Conservation (phyloP, 805 yeast species). For the Saturnispora halmiae region DNA sequence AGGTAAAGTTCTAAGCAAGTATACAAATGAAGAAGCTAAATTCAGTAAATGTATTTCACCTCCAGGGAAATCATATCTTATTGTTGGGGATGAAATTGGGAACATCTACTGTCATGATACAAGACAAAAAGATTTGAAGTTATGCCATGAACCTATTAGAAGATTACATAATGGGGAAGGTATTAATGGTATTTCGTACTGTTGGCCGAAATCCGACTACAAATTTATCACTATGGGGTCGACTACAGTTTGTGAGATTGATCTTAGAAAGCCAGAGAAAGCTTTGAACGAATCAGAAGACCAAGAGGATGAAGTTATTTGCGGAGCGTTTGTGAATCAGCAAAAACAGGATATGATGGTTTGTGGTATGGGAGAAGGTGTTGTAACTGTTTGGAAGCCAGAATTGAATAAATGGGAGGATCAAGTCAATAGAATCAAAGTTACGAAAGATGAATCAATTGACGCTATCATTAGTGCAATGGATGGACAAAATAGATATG, state of each 20-base stretch:
- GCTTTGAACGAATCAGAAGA: constrained; percentile 63
- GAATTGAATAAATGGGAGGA: constrained; percentile 60
- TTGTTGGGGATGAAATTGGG: constrained; percentile 66
- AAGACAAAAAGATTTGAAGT: constrained; percentile 33
- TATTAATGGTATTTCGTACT: constrained; percentile 61
- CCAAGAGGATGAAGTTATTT: constrained; percentile 87
- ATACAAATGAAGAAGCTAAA: constrained; percentile 16
- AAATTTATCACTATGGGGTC: constrained; percentile 76
- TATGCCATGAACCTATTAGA: constrained; percentile 36
- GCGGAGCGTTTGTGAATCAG: constrained; percentile 60
- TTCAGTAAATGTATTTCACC: constrained; percentile 38
- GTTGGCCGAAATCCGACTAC: constrained; percentile 64
- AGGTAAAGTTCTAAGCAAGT: constrained; percentile 66
- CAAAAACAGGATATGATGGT: constrained; percentile 41
- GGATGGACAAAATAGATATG: constrained; percentile 44
- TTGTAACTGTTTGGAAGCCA: constrained; percentile 78
- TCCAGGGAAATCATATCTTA: constrained; percentile 38
- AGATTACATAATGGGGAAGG: constrained; percentile 71
- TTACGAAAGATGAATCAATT: constrained; percentile 53
- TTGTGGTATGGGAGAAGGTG: constrained; percentile 89
- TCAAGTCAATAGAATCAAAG: constrained; percentile 67
- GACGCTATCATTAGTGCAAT: constrained; percentile 57
- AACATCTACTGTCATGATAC: constrained; percentile 55
- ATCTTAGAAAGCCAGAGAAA: constrained; percentile 53
- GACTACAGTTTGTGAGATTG: constrained; percentile 70